Conservation (phyloP, 2,329 filamentous ascomycete genomes). For the Monilinia fructigena region DNA sequence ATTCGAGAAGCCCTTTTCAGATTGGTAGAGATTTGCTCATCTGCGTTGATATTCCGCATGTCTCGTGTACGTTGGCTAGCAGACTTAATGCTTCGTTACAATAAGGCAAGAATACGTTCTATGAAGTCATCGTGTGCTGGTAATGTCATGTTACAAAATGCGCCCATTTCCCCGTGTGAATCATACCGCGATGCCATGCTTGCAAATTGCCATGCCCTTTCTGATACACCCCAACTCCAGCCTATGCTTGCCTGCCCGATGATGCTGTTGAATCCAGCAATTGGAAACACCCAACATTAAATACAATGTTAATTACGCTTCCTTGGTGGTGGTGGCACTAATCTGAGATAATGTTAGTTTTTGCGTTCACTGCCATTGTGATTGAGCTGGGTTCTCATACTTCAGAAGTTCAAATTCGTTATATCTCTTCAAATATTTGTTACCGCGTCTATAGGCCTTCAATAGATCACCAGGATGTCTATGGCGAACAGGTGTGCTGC, state of each 20-base stretch:
- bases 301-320: slow-evolving; percentile 2
- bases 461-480: slow-evolving; percentile 55
- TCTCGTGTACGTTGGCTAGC: neutral
- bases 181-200: slow-evolving; percentile 1
- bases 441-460: slow-evolving; percentile 70
- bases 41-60: neutral
- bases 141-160: neutral
- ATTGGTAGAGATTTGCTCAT: neutral
- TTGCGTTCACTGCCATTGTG: neutral
- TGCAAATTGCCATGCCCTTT: neutral
- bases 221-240: slow-evolving; percentile 11
- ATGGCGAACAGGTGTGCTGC: slow-evolving; percentile 45
- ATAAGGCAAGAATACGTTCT: neutral
- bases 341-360: slow-evolving; percentile 2
- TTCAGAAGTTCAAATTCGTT: slow-evolving; percentile 77
- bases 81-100: neutral
- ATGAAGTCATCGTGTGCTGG: neutral
- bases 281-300: neutral
- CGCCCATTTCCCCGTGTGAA: neutral
- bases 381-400: slow-evolving; percentile 38
- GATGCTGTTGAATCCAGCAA: neutral
- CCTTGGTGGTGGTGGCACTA: neutral
- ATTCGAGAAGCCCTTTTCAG: neutral
- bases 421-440: slow-evolving; percentile 66
- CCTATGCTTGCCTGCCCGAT: neutral